These are phyloP conservation scores for Agaricus sinodeliciosus DNA, from an alignment of 768 basidiomycete species.

Conservation along the genomic window DNA sequence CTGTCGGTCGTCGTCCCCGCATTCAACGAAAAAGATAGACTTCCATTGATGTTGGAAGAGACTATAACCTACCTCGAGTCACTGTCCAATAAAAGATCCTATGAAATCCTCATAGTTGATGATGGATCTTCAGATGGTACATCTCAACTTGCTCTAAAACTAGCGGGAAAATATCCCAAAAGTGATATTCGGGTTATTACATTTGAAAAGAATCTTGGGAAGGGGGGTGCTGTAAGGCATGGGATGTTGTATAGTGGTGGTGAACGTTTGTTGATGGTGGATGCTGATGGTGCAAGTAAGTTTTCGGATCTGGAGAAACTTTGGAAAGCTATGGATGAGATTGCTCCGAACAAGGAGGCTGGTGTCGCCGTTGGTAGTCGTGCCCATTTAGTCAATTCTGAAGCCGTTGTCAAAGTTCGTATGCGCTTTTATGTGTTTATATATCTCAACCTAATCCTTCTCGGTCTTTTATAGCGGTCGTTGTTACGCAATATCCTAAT, in stretches of 20 bases:
- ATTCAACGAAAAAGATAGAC: slow-evolving; percentile 81
- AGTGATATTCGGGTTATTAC: slow-evolving; percentile 72
- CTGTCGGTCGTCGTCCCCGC: slow-evolving; percentile 85
- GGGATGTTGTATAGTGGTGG: slow-evolving; percentile 84
- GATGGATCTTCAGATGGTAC: slow-evolving; percentile 86
- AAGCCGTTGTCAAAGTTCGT: slow-evolving; percentile 86
- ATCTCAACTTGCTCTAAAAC: slow-evolving; percentile 49
- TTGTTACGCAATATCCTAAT: slow-evolving; percentile 85
- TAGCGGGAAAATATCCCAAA: slow-evolving; percentile 49
- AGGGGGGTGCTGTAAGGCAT: slow-evolving; percentile 90
- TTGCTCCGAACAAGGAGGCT: slow-evolving; percentile 41
- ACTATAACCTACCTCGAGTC: slow-evolving; percentile 59
- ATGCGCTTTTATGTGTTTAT: not conserved
- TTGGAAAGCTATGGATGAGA: slow-evolving; percentile 65
- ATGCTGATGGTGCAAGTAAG: slow-evolving; percentile 89
- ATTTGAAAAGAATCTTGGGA: slow-evolving; percentile 78
- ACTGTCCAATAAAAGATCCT: slow-evolving; percentile 39
- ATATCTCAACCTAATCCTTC: not conserved
- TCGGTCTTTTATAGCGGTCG: slow-evolving; percentile 55
- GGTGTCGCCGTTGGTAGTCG: slow-evolving; percentile 82
- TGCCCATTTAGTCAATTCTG: slow-evolving; percentile 88
- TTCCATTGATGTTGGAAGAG: slow-evolving; percentile 78
- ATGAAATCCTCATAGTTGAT: slow-evolving; percentile 85
- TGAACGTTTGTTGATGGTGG: slow-evolving; percentile 77
- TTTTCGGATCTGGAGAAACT: slow-evolving; percentile 81